These are phyloP conservation scores for Rubia peregrina DNA, from an alignment of 305 asterid species.

Conservation along the genomic window DNA sequence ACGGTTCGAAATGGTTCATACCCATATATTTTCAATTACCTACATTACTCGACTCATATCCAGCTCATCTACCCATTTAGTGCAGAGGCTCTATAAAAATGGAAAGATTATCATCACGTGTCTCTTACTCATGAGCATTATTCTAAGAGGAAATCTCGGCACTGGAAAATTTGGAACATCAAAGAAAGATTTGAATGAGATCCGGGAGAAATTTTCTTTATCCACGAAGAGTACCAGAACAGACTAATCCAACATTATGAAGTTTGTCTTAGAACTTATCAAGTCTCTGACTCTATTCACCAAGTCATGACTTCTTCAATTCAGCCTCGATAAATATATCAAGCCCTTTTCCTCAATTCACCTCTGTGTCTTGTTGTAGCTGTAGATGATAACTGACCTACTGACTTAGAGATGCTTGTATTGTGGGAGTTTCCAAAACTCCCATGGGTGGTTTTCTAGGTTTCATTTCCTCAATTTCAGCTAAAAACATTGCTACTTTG, in stretches of 20 bases:
- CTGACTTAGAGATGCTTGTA: slow-evolving; percentile 62
- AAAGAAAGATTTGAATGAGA: slow-evolving; percentile 54
- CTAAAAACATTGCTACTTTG: slow-evolving; percentile 89
- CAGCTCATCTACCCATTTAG: not conserved
- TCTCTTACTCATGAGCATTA: slow-evolving; percentile 47
- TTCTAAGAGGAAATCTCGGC: slow-evolving; percentile 55
- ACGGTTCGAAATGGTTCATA: too few species aligned
- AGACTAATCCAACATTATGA: too few species aligned
- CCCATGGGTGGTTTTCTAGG: slow-evolving; percentile 88
- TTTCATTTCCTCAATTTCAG: slow-evolving; percentile 72
- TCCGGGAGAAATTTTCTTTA: slow-evolving; percentile 32
- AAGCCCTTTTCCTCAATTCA: slow-evolving; percentile 15
- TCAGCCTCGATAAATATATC: slow-evolving; percentile 39
- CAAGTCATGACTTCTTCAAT: slow-evolving; percentile 46
- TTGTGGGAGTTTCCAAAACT: slow-evolving; percentile 92
- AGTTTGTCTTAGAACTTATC: too few species aligned
- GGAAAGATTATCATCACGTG: slow-evolving; percentile 61
- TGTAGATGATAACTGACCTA: too few species aligned
- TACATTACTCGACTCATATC: too few species aligned
- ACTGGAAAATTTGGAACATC: slow-evolving; percentile 69
- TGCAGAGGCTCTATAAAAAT: slow-evolving; percentile 44
- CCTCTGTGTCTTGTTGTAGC: not conserved
- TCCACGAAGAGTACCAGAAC: too few species aligned
- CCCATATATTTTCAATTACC: not conserved
- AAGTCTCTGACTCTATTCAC: too few species aligned